phyloP scores from a whole-genome alignment of 495 filamentous ascomycete genomes.

The Penicillium canescens region DNA sequence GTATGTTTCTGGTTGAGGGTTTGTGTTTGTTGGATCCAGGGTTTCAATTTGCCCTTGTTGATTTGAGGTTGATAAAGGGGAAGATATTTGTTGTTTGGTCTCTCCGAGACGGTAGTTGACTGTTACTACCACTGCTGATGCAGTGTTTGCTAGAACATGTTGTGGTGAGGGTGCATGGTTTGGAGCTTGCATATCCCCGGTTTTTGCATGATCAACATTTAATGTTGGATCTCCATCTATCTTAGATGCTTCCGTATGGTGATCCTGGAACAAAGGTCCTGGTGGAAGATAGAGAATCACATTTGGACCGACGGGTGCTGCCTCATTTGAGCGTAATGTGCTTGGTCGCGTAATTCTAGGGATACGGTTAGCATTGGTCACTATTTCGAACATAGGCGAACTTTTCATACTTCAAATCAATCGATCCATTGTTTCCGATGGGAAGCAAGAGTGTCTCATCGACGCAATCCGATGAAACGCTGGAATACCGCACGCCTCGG shows the following conservation, averaged over 20 bases:
- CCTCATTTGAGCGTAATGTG: neutral
- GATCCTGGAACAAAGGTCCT: constrained; percentile 32
- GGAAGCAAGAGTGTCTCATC: constrained; percentile 25
- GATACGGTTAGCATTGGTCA: neutral
- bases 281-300: constrained; percentile 41
- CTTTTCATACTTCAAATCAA: constrained; percentile 29
- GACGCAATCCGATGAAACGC: constrained; percentile 5
- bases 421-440: constrained; percentile 35
- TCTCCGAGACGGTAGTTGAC: constrained; percentile 47
- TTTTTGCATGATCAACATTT: neutral
- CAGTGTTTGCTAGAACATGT: constrained; percentile 26
- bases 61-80: neutral
- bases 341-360: constrained; percentile 29
- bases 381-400: neutral
- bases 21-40: neutral
- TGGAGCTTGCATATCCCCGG: neutral
- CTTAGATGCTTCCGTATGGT: neutral
- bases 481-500: constrained; percentile 3
- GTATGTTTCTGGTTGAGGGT: constrained; percentile 8
- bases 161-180: constrained; percentile 12
- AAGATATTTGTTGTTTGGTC: constrained; percentile 19
- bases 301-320: constrained; percentile 13
- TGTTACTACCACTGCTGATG: constrained; percentile 38
- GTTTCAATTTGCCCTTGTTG: neutral
- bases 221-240: neutral